Evolutionary conservation across 176 grass and related monocot species (phyloP), one percentile per base, ranked within the genome.

Genomic region (Lolium multiflorum): DNA sequence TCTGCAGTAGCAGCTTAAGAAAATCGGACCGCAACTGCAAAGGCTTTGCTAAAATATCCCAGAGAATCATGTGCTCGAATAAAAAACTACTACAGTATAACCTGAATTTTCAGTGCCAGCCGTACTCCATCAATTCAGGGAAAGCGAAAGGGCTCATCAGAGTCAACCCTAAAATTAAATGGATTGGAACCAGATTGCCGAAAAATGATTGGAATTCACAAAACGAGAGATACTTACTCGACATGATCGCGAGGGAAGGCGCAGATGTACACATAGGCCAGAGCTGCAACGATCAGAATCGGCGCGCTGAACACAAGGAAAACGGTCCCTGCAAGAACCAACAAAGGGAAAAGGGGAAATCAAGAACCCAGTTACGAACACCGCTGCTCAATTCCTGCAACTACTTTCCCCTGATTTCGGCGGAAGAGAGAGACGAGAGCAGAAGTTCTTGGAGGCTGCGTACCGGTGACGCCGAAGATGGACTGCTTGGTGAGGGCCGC

Each of bases 291-390:
- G 39, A 92, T 71, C 44, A 98, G 84, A 78, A 98, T 89, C 24
- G 93, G 96, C 4, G 86, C 93, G 25, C 93, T 98, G 84, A 94
- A 94, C 46, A 18, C 68, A 12, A 95, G 90, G 71, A 98, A 98
- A 77, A 95, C 86, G 50, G 75, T 85, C 68, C 91, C 96, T 95
- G 85, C 65, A 84, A 67, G 61, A 83, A 79, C 12, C 24, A 82
- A 49, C 37, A 57, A 84, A 25, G 59, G 20, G 61, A 39, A 39
- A 59, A 79, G n/a, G 47, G 9, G 28, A 44, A 20, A 70, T 51
- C 48, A 35, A 82, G 46, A 28, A 51, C 39, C n/a, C 62, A 77
- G 44, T 16, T 66, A 43, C 55, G 35, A 31, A 35, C 4, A 9
- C 59, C 50, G 21, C 52, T 41, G 25, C 15, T 50, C 28, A 43